Base-by-base conservation (phyloP, 805 yeast genomes). In the Diddensiella santjacobensis region DNA sequence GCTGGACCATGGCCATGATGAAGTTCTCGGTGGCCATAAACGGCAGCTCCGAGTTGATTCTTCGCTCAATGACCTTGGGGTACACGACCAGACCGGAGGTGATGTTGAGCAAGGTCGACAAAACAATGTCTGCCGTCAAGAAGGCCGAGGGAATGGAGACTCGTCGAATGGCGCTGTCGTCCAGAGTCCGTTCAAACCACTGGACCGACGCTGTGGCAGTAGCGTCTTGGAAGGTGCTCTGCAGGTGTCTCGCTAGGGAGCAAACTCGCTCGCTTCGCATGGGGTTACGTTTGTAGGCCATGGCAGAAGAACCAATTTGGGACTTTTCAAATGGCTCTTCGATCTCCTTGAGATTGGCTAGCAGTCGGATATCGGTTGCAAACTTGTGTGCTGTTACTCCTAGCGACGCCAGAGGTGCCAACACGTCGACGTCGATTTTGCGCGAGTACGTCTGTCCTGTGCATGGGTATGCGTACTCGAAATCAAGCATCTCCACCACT, bases 241-340 rank as follows among this genome's bases (percentile, higher is more conserved):
- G 96, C 70, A 93, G 70, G 69, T 91, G 98, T 75, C 99, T 87
- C 18, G 98, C 81, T 58, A 93, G 78, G n/a, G 99, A 93, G 74
- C 99, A 93, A 51, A 93, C 97, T 71, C 99, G 83, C 75, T 93
- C 99, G 66, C 91, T 84, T 75, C 99, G 85, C 99, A 93, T 93
- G 70, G 99, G 99, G 74, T 93, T 93, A 74, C 99, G 84, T 80
- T 93, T 93, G 77, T 93, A 93, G 24, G 99, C 99, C 99, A 93
- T 93, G 38, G 99, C 99, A 48, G 88, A 79, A 10, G 97, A 89
- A 37, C 99, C 99, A 64, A 93, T 93, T 77, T 93, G 99, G n/a
- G 90, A 81, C 73, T 87, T 87, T 75, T 93, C 99, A 66, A 93
- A 93, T 23, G 99, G 99, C 72, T 93, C 99, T 74, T 93, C 99